phyloP scores from a whole-genome alignment of 1,284 basidiomycete species.

The Ceratobasidium papillatum region DNA sequence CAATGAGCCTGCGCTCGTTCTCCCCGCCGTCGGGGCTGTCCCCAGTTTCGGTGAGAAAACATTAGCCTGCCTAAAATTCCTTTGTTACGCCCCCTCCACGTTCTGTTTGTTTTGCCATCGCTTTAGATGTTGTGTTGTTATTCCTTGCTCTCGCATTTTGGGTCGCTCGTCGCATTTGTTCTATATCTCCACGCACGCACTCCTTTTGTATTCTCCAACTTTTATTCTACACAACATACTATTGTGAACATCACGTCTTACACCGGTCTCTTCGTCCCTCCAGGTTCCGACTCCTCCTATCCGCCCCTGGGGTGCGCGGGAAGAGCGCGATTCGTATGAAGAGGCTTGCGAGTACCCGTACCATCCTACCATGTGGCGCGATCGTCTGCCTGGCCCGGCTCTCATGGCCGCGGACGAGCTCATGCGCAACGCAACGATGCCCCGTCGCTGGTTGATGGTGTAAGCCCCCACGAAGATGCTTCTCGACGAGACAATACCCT shows the following conservation, averaged over 20 bases:
- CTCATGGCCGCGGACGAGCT: conserved; percentile 43
- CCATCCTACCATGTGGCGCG: conserved; percentile 41
- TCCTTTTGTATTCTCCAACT: conserved; percentile 33
- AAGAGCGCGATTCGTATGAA: conserved; percentile 45
- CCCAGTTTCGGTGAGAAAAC: conserved; percentile 37
- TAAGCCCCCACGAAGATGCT: conserved; percentile 7
- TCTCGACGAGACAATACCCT: not conserved
- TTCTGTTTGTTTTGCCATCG: not conserved
- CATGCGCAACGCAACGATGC: conserved; percentile 40
- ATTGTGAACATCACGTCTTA: conserved; percentile 30
- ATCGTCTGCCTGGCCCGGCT: conserved; percentile 41
- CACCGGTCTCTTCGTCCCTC: conserved; percentile 13
- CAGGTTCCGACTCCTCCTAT: conserved; percentile 31
- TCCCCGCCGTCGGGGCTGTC: conserved; percentile 12
- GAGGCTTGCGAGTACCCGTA: conserved; percentile 43
- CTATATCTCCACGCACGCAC: conserved; percentile 27
- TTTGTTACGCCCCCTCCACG: not conserved
- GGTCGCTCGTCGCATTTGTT: conserved; percentile 30
- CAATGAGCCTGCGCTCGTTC: conserved; percentile 34
- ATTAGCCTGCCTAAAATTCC: conserved; percentile 1
- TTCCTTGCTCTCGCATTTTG: conserved; percentile 9
- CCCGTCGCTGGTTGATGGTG: conserved; percentile 39
- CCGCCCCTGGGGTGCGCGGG: conserved; percentile 35
- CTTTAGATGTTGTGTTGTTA: conserved; percentile 3
- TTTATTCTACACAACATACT: conserved; percentile 30